phyloP scores from a whole-genome alignment of 163 green algal genomes.

The Volvox carteri region DNA sequence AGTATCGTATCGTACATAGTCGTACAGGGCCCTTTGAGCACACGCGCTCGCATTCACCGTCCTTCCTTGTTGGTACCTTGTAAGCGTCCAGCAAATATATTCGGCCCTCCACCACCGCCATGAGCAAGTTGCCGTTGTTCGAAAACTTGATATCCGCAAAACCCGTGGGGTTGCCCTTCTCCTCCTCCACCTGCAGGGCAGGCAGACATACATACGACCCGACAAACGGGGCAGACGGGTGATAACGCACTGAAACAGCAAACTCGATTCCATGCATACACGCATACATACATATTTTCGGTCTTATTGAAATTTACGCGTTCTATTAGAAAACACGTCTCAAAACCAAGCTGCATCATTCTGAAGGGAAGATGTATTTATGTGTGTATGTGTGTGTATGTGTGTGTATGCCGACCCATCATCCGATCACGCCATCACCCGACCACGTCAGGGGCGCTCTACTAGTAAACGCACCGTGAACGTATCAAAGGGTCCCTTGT shows the following conservation, averaged over 20 bases:
- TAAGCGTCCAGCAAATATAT: constrained; percentile 94
- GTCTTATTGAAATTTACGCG: too few species aligned
- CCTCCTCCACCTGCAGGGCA: constrained; percentile 66
- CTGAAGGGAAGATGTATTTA: background rate
- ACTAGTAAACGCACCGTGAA: constrained; percentile 89
- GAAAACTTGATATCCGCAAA: constrained; percentile 86
- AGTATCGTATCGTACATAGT: too few species aligned
- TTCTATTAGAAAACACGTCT: background rate
- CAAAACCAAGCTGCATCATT: background rate
- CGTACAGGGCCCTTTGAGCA: too few species aligned
- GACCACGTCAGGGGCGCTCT: too few species aligned
- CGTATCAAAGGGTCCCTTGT: constrained; percentile 89
- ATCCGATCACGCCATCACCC: too few species aligned
- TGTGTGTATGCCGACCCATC: too few species aligned
- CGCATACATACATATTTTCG: background rate
- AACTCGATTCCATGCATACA: too few species aligned
- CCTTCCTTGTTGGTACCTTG: constrained; percentile 63
- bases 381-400: too few species aligned
- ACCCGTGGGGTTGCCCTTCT: constrained; percentile 64
- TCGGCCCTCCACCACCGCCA: constrained; percentile 82
- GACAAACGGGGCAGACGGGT: background rate
- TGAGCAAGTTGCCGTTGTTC: constrained; percentile 88
- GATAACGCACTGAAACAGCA: too few species aligned
- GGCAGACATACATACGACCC: too few species aligned
- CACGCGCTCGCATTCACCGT: too few species aligned